Conservation (phyloP, 2,329 filamentous ascomycete genomes). For the Fusarium fracticaudum region DNA sequence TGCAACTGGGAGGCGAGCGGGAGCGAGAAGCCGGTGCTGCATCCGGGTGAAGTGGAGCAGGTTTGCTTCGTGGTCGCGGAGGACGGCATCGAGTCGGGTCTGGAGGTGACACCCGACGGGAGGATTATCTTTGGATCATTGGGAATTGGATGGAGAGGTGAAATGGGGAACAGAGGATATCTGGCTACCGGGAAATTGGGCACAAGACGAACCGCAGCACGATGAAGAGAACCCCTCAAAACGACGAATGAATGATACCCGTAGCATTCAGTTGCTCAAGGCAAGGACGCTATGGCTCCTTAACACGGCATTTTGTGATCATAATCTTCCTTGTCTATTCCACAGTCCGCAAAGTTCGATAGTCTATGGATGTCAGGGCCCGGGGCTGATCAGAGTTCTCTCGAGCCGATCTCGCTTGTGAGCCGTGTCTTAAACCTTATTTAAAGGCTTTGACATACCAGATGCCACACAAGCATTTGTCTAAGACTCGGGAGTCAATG, state of each 20-base stretch:
- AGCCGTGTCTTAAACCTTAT: slow-evolving; percentile 5
- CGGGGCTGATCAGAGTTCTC: background rate
- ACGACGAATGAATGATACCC: slow-evolving; percentile 16
- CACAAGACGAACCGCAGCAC: slow-evolving; percentile 51
- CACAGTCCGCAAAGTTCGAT: background rate
- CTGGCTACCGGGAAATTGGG: slow-evolving; percentile 87
- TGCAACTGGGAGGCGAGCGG: slow-evolving; percentile 65
- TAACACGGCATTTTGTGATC: background rate
- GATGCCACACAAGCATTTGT: slow-evolving; percentile 1
- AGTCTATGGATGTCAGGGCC: background rate
- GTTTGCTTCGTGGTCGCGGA: slow-evolving; percentile 69
- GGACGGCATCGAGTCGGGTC: slow-evolving; percentile 48
- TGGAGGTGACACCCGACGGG: slow-evolving; percentile 61
- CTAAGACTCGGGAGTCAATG: slow-evolving; percentile 1
- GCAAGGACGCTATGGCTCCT: background rate
- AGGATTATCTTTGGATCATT: slow-evolving; percentile 80
- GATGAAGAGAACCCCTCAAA: slow-evolving; percentile 36
- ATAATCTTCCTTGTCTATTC: background rate
- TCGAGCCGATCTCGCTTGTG: background rate
- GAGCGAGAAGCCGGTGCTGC: slow-evolving; percentile 62
- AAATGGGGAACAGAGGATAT: slow-evolving; percentile 89
- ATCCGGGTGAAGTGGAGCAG: slow-evolving; percentile 72
- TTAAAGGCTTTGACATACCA: background rate
- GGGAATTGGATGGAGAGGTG: slow-evolving; percentile 86
- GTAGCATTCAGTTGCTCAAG: background rate